phyloP scores from a whole-genome alignment of 2,329 filamentous ascomycete species.

The Claviceps maximensis region DNA sequence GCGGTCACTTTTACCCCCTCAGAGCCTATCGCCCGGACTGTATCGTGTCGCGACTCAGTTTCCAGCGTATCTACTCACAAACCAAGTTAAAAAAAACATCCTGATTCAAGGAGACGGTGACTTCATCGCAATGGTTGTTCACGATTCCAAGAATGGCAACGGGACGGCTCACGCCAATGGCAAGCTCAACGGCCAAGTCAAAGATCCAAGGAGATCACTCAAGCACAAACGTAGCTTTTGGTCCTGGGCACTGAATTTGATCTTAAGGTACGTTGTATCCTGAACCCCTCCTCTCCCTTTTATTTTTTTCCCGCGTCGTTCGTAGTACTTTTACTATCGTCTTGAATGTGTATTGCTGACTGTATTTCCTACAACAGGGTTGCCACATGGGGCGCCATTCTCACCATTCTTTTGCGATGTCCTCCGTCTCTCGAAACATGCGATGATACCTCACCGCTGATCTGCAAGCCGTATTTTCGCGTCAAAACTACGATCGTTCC shows the following conservation, averaged over 20 bases:
- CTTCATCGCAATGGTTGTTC: constrained; percentile 18
- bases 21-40: neutral
- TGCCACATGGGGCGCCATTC: constrained; percentile 72
- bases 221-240: constrained; percentile 18
- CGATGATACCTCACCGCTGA: constrained; percentile 53
- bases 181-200: constrained; percentile 18
- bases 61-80: neutral
- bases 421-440: constrained; percentile 57
- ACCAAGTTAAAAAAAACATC: neutral
- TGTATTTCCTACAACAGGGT: constrained; percentile 36
- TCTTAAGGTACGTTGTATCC: constrained; percentile 36
- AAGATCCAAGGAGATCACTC: constrained; percentile 10
- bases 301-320: neutral
- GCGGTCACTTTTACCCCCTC: neutral
- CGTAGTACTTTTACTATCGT: neutral
- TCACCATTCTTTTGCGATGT: constrained; percentile 72
- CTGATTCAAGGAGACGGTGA: neutral
- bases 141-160: constrained; percentile 24
- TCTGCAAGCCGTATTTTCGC: constrained; percentile 76
- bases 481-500: constrained; percentile 52
- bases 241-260: constrained; percentile 30
- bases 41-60: neutral
- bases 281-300: too few relatives aligned
- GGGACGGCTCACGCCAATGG: constrained; percentile 24
- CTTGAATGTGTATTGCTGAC: neutral